Base-by-base conservation (phyloP, 2,329 filamentous ascomycete species). In the Bipolaris victoriae region DNA sequence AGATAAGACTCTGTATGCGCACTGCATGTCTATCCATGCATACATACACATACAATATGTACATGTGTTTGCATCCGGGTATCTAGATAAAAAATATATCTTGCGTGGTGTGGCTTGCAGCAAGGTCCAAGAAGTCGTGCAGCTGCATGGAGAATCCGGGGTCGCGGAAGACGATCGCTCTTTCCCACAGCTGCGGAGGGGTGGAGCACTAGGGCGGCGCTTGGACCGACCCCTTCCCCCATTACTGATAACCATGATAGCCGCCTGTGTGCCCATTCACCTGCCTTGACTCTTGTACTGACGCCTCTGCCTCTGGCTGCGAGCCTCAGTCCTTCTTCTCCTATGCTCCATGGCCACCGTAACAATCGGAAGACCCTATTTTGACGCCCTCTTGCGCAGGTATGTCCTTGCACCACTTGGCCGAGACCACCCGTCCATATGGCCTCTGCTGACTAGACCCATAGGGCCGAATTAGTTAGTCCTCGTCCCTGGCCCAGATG, bases 341-440 rank as follows among this genome's bases (percentile, higher is more conserved):
- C 58, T 60, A 46, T 50, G 41, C 58, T 62, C 56, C 60, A 79
- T 79, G 77, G 69, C 71, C 10, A 71, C 80, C 62, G 82, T 89
- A 49, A 87, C 85, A 9, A 81, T 88, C 62, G 84, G 85, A 61
- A 85, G 82, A 68, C 73, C 76, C 48, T 85, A 88, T 76, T 85
- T 88, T 65, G 83, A 88, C 66, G 84, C 85, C 55, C 78, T 89
- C 45, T 69, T 88, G 51, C 81, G 83, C 70, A 83, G 85, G 88
- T 89, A 76, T 78, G 82, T 73, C 20, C 45, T 31, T 50, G 41
- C n/a, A 20, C 39, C 15, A 50, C 22, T 31, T 44, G 41, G n/a
- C 49, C 41, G 5, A 43, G 20, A 31, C 29, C 29, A 31, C 10
- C 11, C 20, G 13, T 43, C 3, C 40, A 13, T 24, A 18, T 33